phyloP scores from a whole-genome alignment of 2,329 filamentous ascomycete genomes.

The Aspergillus unguis region DNA sequence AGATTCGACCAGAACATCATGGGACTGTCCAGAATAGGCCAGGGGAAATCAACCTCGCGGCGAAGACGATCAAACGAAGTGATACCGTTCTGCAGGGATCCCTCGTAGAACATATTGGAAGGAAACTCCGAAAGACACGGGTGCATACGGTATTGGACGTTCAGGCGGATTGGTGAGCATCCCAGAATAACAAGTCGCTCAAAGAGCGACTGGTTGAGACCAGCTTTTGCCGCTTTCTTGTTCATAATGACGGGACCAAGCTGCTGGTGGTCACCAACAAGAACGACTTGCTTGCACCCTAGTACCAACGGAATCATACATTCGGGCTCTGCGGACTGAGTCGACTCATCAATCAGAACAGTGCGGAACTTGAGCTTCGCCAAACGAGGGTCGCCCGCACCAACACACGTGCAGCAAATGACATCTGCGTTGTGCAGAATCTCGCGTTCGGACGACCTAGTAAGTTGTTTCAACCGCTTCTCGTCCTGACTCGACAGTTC shows the following conservation, averaged over 20 bases:
- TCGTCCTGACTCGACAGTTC: slow-evolving; percentile 94
- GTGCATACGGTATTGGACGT: slow-evolving; percentile 99
- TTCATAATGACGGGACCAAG: slow-evolving; percentile 99
- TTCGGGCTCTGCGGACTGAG: slow-evolving; percentile 94
- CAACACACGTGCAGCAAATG: slow-evolving; percentile 97
- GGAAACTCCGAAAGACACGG: slow-evolving; percentile 95
- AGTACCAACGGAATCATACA: slow-evolving; percentile 98
- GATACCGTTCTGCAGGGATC: slow-evolving; percentile 92
- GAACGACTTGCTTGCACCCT: slow-evolving; percentile 97
- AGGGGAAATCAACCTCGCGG: slow-evolving; percentile 94
- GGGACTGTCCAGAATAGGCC: slow-evolving; percentile 87
- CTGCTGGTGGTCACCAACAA: slow-evolving; percentile 97
- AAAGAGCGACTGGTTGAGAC: slow-evolving; percentile 96
- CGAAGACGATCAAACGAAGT: slow-evolving; percentile 84
- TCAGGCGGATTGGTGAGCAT: slow-evolving; percentile 84
- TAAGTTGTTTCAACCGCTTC: slow-evolving; percentile 97
- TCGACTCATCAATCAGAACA: slow-evolving; percentile 96
- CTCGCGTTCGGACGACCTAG: slow-evolving; percentile 87
- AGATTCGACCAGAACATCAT: slow-evolving; percentile 99
- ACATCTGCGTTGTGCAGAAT: slow-evolving; percentile 95
- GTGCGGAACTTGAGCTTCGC: slow-evolving; percentile 98
- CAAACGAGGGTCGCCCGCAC: slow-evolving; percentile 90
- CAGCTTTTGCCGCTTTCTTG: slow-evolving; percentile 98
- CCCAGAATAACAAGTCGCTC: slow-evolving; percentile 93
- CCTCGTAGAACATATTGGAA: slow-evolving; percentile 99